These are phyloP conservation scores for Paraconiothyrium brasiliense DNA, from an alignment of 2,329 filamentous ascomycete genomes.

Conservation along the genomic window DNA sequence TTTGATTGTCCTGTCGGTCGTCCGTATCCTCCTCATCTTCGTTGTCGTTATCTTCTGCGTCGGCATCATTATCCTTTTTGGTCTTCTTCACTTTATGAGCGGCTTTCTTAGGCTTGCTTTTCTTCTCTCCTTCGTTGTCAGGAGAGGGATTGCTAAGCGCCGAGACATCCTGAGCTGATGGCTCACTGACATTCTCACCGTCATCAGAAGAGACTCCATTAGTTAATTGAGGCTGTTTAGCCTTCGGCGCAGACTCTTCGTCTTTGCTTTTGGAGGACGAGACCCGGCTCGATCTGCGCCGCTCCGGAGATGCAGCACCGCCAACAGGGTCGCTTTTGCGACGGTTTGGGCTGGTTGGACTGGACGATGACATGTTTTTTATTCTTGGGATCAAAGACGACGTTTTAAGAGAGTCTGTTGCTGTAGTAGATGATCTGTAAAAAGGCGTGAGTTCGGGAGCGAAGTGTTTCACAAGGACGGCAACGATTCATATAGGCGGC, in stretches of 20 bases:
- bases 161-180: not conserved
- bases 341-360: not conserved
- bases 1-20: not conserved
- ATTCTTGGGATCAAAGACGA: not conserved
- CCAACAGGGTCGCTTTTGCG: not conserved
- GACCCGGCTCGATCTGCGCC: not conserved
- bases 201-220: not conserved
- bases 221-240: not conserved
- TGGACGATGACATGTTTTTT: not conserved
- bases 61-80: not conserved
- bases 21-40: not conserved
- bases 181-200: not conserved
- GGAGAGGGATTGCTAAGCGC: not conserved
- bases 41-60: not conserved
- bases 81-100: not conserved
- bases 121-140: not conserved
- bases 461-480: not conserved
- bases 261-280: not conserved
- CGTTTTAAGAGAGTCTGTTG: not conserved
- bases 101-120: not conserved
- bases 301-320: not conserved
- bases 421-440: not conserved
- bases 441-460: not conserved
- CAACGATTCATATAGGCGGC: not conserved
- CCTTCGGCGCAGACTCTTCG: not conserved